phyloP scores from a whole-genome alignment of 192 early-diverging fungal genomes.

The Gamsiella multidivaricata region DNA sequence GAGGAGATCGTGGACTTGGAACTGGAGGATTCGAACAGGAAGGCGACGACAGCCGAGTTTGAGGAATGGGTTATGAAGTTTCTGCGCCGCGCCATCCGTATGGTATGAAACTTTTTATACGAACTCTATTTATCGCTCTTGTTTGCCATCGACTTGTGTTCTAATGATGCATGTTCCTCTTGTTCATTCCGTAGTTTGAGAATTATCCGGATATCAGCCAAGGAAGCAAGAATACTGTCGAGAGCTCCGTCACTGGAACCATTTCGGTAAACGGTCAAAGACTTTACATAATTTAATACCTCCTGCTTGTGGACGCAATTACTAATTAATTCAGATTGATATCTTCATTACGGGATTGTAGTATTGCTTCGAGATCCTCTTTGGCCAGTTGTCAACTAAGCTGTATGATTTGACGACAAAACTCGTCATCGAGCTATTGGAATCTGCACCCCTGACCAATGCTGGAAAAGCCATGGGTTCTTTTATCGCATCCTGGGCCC shows the following conservation, averaged over 20 bases:
- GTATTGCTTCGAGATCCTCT: constrained; percentile 75
- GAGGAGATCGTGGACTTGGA: constrained; percentile 63
- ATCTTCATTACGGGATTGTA: too few relatives aligned
- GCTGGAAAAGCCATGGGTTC: constrained; percentile 75
- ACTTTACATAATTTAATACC: too few relatives aligned
- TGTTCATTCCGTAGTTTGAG: constrained; percentile 25
- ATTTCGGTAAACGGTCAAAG: constrained; percentile 19
- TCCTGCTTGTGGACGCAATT: too few relatives aligned
- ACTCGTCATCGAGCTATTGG: constrained; percentile 70
- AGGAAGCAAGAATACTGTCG: constrained; percentile 30
- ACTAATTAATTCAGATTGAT: too few relatives aligned
- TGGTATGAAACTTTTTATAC: constrained; percentile 74
- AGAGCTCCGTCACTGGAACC: constrained; percentile 33
- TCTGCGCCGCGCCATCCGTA: constrained; percentile 77
- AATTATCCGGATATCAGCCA: constrained; percentile 43
- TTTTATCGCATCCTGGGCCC: constrained; percentile 34
- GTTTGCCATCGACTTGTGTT: background rate
- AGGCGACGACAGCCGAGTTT: constrained; percentile 82
- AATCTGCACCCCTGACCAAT: constrained; percentile 69
- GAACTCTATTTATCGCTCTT: background rate
- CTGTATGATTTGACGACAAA: constrained; percentile 72
- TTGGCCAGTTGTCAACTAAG: constrained; percentile 72
- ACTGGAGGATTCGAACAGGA: constrained; percentile 74
- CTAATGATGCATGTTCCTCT: background rate
- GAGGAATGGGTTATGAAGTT: constrained; percentile 90